Base-by-base conservation (phyloP, 768 basidiomycete species). In the Pisolithus orientalis region DNA sequence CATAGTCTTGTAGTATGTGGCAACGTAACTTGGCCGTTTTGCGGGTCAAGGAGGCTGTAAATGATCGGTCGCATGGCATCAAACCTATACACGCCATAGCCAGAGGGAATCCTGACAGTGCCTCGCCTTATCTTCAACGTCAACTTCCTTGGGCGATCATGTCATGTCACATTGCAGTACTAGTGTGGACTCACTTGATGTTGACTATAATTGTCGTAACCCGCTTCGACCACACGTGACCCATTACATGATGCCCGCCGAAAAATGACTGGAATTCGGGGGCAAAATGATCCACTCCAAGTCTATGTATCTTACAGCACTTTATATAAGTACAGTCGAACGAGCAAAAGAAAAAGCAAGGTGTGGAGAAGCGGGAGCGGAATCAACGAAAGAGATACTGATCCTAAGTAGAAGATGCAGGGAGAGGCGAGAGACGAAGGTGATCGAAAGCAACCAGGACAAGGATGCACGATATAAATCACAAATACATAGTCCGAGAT, bases 301-400 rank as follows among this genome's bases (percentile, higher is more conserved):
- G 21, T 54, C 56, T 57, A 64, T 34, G 34, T 50, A 44, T 55
- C 62, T 32, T 64, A 65, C 64, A 62, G 37, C 54, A 28, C 49
- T 27, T 59, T 37, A 67, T 58, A 62, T 6, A 69, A 34, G 58
- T 67, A 67, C 67, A 66, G 27, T 57, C 61, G 57, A 60, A 60
- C 51, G 47, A 54, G 38, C 40, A 51, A 57, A 61, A 25, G 28
- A 7, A 28, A 17, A 61, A 57, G 43, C 28, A 29, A 16, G 11
- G 43, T 28, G 43, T 44, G 27, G 8, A 2, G 28, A 14, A 13
- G 42, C 42, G 43, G 49, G 37, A 53, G 38, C 7, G 29, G n/a
- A 51, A 49, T 13, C 44, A 44, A 37, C 49, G 24, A 17, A 38
- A n/a, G 49, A 54, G 9, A 50, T 42, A 37, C 44, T 44, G 21